Evolutionary conservation across 2,329 filamentous ascomycete genomes (phyloP).

Genomic region (Juglanconis oblonga): DNA sequence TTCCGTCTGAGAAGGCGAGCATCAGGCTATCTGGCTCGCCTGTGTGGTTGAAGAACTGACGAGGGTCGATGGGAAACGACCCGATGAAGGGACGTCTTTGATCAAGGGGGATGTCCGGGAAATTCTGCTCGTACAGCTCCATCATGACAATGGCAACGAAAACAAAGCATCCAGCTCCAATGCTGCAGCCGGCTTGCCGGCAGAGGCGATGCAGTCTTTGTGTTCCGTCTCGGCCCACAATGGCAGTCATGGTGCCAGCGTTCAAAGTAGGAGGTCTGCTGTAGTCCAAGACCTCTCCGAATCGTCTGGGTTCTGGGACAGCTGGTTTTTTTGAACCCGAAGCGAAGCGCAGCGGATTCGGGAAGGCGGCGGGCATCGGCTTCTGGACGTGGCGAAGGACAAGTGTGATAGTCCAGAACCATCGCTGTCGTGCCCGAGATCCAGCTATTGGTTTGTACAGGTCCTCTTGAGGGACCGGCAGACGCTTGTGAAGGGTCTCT

Average conservation of each 20-base stretch:
- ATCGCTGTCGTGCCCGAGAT: conserved; percentile 21
- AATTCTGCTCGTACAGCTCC: conserved; percentile 22
- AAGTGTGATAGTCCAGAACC: conserved; percentile 26
- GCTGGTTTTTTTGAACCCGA: conserved; percentile 8
- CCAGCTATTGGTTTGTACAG: conserved; percentile 21
- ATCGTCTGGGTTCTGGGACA: conserved; percentile 13
- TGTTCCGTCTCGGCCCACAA: conserved; percentile 14
- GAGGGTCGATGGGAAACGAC: conserved; percentile 16
- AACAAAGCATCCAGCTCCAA: conserved; percentile 23
- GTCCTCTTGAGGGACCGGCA: conserved; percentile 25
- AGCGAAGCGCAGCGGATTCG: conserved; percentile 22
- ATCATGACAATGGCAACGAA: conserved; percentile 25
- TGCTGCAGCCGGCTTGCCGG: conserved; percentile 21
- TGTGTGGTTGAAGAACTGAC: conserved; percentile 10
- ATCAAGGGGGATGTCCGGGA: conserved; percentile 1
- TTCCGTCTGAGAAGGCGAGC: conserved; percentile 15
- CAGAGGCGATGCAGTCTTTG: conserved; percentile 22
- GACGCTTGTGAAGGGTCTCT: conserved; percentile 15
- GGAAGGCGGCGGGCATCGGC: conserved; percentile 22
- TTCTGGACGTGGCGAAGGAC: conserved; percentile 23
- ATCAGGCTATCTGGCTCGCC: conserved; percentile 10
- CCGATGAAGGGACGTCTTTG: conserved; percentile 10
- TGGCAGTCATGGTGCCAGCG: conserved; percentile 17
- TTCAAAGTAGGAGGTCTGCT: conserved; percentile 22
- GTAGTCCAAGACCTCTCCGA: conserved; percentile 22